phyloP scores from a whole-genome alignment of 805 yeast genomes.

The Sporopachydermia quercuum region DNA sequence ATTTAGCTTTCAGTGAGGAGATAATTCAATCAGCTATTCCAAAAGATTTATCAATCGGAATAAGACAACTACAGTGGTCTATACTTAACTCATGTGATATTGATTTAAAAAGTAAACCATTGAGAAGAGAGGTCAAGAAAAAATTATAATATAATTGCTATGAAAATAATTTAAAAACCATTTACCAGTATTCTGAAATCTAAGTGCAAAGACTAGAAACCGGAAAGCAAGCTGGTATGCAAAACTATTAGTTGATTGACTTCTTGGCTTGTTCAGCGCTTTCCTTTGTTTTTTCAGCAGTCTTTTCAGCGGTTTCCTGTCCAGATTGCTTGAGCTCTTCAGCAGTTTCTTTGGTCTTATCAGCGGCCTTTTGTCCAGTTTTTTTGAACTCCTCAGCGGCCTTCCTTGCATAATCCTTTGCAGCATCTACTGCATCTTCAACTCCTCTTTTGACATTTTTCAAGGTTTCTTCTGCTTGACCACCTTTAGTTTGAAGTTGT shows the following conservation, averaged over 20 bases:
- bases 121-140: no score
- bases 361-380: constrained; percentile 15
- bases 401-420: constrained; percentile 18
- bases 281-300: neutral
- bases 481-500: neutral
- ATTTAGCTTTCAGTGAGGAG: constrained; percentile 1
- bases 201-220: no score
- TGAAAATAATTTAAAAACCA: no score
- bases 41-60: neutral
- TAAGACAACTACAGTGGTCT: neutral
- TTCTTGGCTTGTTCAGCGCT: neutral
- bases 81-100: neutral
- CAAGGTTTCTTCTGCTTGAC: constrained; percentile 5
- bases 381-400: constrained; percentile 19
- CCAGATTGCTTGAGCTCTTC: neutral
- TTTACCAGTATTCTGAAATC: no score
- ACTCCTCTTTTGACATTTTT: constrained; percentile 4
- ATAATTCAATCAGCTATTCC: neutral
- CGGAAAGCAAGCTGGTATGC: no score
- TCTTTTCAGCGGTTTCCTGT: neutral
- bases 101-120: neutral
- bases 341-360: neutral
- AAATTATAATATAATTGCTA: no score
- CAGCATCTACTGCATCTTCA: constrained; percentile 11
- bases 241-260: neutral